Conservation (phyloP, 371 early-diverging fungal genomes). For the Mycotypha africana region DNA sequence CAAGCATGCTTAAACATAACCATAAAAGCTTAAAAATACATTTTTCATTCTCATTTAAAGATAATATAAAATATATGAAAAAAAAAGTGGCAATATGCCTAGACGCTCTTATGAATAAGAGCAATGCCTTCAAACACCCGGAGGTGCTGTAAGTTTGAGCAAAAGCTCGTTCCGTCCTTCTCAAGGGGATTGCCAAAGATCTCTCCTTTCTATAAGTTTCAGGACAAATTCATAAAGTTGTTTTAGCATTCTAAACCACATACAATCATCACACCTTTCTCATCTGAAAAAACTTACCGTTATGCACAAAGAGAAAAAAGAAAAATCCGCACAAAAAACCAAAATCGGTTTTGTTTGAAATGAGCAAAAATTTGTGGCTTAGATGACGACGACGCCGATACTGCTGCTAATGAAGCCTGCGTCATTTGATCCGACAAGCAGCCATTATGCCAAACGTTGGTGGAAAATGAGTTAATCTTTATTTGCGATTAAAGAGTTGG, state of each 20-base stretch:
- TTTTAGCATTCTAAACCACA: no score
- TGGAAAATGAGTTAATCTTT: no score
- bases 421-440: no score
- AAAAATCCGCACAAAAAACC: no score
- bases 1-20: neutral
- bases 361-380: no score
- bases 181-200: conserved; percentile 54
- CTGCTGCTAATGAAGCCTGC: no score
- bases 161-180: conserved; percentile 49
- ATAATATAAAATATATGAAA: conserved; percentile 15
- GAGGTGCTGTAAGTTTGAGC: conserved; percentile 34
- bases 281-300: conserved; percentile 12
- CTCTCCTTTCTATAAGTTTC: conserved; percentile 35
- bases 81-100: conserved; percentile 37
- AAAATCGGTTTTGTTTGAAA: no score
- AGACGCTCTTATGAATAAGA: conserved; percentile 32
- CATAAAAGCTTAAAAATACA: neutral
- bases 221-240: no score
- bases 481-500: no score
- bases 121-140: conserved; percentile 37
- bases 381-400: no score
- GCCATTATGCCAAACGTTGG: no score
- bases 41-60: conserved; percentile 24
- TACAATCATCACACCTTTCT: no score
- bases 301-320: conserved; percentile 20